A percentile compares a stretch with the other conserved stretches of the same genome.
Evolutionary conservation across 352 stramenopile species (phyloP).

Genomic region (Plasmopara muralis): DNA sequence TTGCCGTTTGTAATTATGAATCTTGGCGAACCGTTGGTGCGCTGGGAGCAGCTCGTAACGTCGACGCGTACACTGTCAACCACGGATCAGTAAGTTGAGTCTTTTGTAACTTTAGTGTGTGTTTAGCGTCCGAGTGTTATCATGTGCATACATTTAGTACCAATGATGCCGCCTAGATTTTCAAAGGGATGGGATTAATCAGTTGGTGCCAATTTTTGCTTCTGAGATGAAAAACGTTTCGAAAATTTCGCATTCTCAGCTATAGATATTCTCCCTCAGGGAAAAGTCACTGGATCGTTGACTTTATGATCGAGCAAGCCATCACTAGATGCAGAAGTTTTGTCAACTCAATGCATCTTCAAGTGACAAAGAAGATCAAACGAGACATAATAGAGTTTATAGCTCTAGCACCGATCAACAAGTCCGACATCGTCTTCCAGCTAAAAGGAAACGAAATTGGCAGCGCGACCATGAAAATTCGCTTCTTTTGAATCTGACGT

Average conservation of each 20-base stretch:
- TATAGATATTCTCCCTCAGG: no score
- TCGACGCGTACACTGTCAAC: conserved; percentile 21
- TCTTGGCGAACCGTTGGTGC: conserved; percentile 28
- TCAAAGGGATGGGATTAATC: no score
- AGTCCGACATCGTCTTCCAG: not conserved
- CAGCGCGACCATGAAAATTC: conserved; percentile 18
- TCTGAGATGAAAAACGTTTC: no score
- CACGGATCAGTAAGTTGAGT: conserved; percentile 14
- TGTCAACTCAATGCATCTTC: not conserved
- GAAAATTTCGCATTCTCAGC: no score
- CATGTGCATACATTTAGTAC: no score
- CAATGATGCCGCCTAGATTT: no score
- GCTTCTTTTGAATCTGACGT: conserved; percentile 18
- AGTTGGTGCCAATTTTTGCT: no score
- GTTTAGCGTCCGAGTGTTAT: not conserved
- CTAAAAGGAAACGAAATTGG: not conserved
- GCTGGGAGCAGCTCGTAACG: conserved; percentile 32
- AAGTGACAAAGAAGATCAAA: not conserved
- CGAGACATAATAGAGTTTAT: not conserved
- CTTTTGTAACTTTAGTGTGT: not conserved
- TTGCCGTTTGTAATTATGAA: conserved; percentile 24
- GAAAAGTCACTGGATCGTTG: no score
- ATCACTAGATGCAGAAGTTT: not conserved
- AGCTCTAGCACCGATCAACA: not conserved
- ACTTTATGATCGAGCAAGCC: not conserved